Base-by-base conservation (phyloP, 1,139 yeast species). In the Saccharomycopsis crataegensis region DNA sequence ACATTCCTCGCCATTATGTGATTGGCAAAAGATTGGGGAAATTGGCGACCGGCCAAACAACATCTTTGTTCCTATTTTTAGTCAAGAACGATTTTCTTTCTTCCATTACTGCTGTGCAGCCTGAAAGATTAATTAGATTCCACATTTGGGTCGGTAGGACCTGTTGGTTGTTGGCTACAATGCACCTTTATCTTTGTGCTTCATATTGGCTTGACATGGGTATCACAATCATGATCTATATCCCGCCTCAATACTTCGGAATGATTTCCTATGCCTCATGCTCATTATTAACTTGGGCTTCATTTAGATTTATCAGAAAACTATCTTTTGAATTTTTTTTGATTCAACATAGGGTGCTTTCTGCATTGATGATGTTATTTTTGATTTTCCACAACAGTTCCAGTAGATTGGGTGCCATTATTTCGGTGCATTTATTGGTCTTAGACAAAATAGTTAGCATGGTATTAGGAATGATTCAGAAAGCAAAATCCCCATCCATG, bases 231-330 rank as follows among this genome's bases (percentile, higher is more conserved):
- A 75, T 75, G 78, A 58, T 75, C 28, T 56, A 64, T 11, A 75
- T 77, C 45, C 81, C 80, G 1, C 80, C 80, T 1, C 77, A 74
- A 59, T 74, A 73, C 22, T 77, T 76, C 62, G 81, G 80, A 7
- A 71, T 74, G 65, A 76, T 76, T 53, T 73, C 79, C 0, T 74
- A 70, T 58, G 67, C 68, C 3, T 64, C 70, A 44, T 67, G 76
- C 61, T 67, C 66, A 32, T 54, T 74, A 42, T 62, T 76, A 55
- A 69, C 70, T 3, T 69, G 72, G 64, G 74, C 69, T 3, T 70
- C 75, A 49, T 49, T 72, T n/a, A 68, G 67, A 52, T 62, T 70
- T 45, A 62, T 77, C 12, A 63, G 81, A 54, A 67, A 65, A 52
- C 66, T 67, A 57, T 72, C 78, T 1, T 77, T 68, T 58, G 80